Evolutionary conservation across 371 early-diverging fungal species (phyloP), one percentile per base, ranked within the genome.

Genomic region (Pancytospora philotis): DNA sequence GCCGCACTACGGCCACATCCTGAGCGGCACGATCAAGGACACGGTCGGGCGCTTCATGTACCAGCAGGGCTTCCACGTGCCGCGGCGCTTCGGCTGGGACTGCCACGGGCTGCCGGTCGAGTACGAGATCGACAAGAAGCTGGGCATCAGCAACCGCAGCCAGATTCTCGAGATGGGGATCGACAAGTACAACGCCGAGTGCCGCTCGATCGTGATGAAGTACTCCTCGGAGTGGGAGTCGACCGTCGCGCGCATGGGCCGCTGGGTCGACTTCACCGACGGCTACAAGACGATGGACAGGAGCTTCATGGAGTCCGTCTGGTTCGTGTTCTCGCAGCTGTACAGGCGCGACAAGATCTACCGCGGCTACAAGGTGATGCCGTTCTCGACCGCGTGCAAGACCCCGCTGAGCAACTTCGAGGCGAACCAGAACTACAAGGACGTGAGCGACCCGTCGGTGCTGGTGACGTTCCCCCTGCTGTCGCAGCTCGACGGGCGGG

Each of bases 11-110:
- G 99, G 99, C 56, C 99, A 99, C 77, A 86, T 99, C 84, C 86
- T 99, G 25, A 91, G 93, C 41, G 96, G 98, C 74, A 95, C 99
- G 69, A 94, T 99, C 83, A 99, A 99, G 87, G 99, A 99, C 83
- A 89, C 92, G 52, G 91, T 99, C 60, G 95, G 96, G 8, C 86
- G 99, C 63, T 99, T 89, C 84, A 95, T 93, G 48, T 87, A 89
- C 76, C 87, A 87, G 80, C 96, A 93, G 41, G 97, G 95, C 57
- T 92, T 91, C 81, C 85, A 90, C 75, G 96, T 99, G 34, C 94
- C 93, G 81, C 87, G 99, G 73, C 86, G 95, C 64, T 95, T 95
- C 77, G 99, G 99, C 66, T 99, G 98, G 96, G 99, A 99, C 82
- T 91, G 91, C 75, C 99, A 99, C 73, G 99, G 99, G 66, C 84